Conservation (phyloP, 805 yeast genomes). For the Suhomyces canberraensis region DNA sequence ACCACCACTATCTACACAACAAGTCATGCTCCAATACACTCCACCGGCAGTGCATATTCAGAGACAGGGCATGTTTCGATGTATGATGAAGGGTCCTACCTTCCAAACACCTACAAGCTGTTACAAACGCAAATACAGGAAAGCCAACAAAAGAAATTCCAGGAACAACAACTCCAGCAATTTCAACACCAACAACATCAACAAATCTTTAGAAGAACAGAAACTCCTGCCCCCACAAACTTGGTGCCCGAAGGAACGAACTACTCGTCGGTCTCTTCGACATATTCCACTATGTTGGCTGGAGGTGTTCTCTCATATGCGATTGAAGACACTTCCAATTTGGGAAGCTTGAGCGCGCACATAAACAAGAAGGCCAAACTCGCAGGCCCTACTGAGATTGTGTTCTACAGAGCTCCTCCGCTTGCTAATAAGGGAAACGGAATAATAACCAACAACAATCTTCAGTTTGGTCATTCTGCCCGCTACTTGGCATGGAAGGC, state of each 20-base stretch:
- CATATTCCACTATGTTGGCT: constrained; percentile 33
- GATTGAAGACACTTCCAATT: constrained; percentile 14
- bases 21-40: constrained; percentile 15
- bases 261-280: constrained; percentile 30
- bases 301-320: constrained; percentile 41
- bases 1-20: constrained; percentile 16
- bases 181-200: constrained; percentile 17
- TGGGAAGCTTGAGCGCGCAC: constrained; percentile 18
- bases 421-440: constrained; percentile 29
- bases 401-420: constrained; percentile 74
- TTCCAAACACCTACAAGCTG: constrained; percentile 15
- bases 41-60: constrained; percentile 5
- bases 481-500: constrained; percentile 54
- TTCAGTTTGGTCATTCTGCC: constrained; percentile 67
- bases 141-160: constrained; percentile 11
- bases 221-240: constrained; percentile 11
- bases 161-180: constrained; percentile 13
- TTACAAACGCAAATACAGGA: constrained; percentile 15
- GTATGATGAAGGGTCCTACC: constrained; percentile 3
- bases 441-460: constrained; percentile 26
- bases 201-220: constrained; percentile 11
- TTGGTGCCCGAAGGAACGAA: constrained; percentile 13
- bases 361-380: constrained; percentile 24
- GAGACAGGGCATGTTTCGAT: not conserved
- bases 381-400: constrained; percentile 16